Conservation (phyloP, 441 rosid genomes). For the Corymbia citriodora region DNA sequence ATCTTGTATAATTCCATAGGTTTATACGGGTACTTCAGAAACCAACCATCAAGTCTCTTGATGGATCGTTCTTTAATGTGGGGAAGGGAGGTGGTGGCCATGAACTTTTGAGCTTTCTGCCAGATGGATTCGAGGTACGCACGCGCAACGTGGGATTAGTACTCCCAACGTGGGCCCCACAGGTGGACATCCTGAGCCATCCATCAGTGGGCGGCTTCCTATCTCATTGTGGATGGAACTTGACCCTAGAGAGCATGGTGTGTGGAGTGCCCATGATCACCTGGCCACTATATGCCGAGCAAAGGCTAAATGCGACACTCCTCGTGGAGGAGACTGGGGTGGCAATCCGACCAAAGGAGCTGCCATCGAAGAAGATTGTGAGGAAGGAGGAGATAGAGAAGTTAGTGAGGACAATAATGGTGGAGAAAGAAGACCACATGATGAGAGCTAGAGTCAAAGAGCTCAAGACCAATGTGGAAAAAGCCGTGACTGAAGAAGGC, state of each 20-base stretch:
- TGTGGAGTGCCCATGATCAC: conserved; percentile 54
- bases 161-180: neutral
- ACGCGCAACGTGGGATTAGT: neutral
- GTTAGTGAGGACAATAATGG: conserved; percentile 32
- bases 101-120: neutral
- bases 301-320: conserved; percentile 43
- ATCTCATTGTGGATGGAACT: neutral
- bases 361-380: conserved; percentile 15
- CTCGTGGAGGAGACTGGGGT: conserved; percentile 32
- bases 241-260: conserved; percentile 30
- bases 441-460: conserved; percentile 26
- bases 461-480: conserved; percentile 18
- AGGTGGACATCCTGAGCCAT: neutral
- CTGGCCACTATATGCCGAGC: conserved; percentile 67
- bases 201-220: neutral
- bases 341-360: conserved; percentile 15
- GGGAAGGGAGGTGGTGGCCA: neutral
- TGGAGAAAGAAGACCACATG: conserved; percentile 13
- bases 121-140: neutral
- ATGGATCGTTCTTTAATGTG: neutral
- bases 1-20: neutral
- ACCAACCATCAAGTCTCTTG: neutral
- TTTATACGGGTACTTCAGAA: neutral
- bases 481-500: conserved; percentile 4
- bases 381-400: conserved; percentile 34